Percentiles rank a stretch among this genome's conserved stretches.
phyloP scores from a whole-genome alignment of 768 basidiomycete species.

The Suillus variegatus region DNA sequence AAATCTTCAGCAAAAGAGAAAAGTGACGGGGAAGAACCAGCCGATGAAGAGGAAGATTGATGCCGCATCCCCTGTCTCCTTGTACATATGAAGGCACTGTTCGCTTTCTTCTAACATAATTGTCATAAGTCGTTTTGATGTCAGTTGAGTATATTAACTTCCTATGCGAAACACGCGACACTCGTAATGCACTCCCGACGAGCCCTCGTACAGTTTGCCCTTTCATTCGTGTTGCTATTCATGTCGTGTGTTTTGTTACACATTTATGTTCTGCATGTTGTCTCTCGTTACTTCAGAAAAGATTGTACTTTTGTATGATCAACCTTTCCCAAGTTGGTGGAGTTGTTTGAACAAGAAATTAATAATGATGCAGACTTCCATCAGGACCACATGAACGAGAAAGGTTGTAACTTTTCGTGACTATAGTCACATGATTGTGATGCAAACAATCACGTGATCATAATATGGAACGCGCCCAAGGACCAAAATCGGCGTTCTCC shows the following conservation, averaged over 20 bases:
- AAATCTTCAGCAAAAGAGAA: conserved; percentile 37
- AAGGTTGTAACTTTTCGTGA: neutral
- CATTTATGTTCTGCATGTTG: conserved; percentile 28
- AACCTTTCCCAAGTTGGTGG: neutral
- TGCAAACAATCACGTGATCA: neutral
- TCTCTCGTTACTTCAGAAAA: conserved; percentile 27
- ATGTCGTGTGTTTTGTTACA: conserved; percentile 19
- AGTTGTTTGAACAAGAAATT: neutral
- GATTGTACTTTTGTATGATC: conserved; percentile 34
- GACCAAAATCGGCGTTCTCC: conserved; percentile 1
- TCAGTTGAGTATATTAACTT: conserved; percentile 22
- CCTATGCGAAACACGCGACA: conserved; percentile 30
- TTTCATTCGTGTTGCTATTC: conserved; percentile 24
- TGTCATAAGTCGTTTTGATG: conserved; percentile 12
- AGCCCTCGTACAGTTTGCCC: conserved; percentile 17
- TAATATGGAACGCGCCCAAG: neutral
- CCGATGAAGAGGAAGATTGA: conserved; percentile 47
- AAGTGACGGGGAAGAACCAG: conserved; percentile 36
- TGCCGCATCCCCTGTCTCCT: conserved; percentile 10
- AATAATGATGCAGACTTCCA: neutral
- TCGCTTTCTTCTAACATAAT: conserved; percentile 22
- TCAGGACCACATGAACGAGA: neutral
- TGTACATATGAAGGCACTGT: conserved; percentile 21
- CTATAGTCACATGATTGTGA: neutral
- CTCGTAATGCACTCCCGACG: conserved; percentile 14